Evolutionary conservation across 2,329 filamentous ascomycete species (phyloP).

Genomic region (Aspergillus piperis): DNA sequence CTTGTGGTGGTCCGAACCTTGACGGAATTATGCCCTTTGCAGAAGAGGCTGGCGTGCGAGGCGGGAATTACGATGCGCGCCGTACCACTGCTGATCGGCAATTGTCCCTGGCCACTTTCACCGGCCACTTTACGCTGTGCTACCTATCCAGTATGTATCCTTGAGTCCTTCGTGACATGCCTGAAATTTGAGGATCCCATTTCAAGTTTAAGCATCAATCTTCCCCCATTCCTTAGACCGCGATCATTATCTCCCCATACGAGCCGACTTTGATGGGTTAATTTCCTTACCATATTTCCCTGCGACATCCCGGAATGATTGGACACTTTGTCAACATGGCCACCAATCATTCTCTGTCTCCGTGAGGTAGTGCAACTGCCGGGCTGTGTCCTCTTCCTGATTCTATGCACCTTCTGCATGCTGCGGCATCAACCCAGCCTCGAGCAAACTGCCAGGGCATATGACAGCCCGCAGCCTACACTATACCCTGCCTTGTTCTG

Average conservation of each 20-base stretch:
- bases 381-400: not conserved
- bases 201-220: not conserved
- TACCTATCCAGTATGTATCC: not conserved
- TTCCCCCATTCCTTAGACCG: not conserved
- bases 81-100: slow-evolving; percentile 18
- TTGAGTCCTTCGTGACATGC: not conserved
- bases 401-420: not conserved
- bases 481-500: not conserved
- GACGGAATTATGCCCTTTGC: slow-evolving; percentile 13
- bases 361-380: not conserved
- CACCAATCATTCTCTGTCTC: not conserved
- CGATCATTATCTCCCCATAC: not conserved
- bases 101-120: slow-evolving; percentile 4
- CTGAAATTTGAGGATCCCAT: not conserved
- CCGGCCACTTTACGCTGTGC: slow-evolving; percentile 11
- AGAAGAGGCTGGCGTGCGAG: slow-evolving; percentile 19
- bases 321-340: not conserved
- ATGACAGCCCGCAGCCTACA: not conserved
- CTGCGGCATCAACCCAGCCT: not conserved
- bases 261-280: not conserved
- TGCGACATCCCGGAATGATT: not conserved
- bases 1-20: slow-evolving; percentile 26
- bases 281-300: not conserved
- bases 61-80: slow-evolving; percentile 24
- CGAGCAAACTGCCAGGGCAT: not conserved